Percentiles rank a stretch among this genome's conserved stretches.
phyloP scores from a whole-genome alignment of 257 asterid genomes.

The Nicotiana benthamiana region DNA sequence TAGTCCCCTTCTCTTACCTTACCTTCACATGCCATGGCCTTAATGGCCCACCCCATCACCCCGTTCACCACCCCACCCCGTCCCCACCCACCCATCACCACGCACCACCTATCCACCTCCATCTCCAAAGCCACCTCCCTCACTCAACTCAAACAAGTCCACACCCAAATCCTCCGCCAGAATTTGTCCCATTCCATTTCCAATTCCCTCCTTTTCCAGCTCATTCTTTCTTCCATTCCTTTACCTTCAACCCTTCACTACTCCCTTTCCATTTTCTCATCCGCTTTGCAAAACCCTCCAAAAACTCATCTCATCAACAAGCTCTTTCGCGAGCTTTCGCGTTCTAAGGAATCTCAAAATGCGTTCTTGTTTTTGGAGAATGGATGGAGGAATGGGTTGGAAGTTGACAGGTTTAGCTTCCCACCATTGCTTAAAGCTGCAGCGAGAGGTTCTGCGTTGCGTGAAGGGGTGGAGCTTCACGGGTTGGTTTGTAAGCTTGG shows the following conservation, averaged over 20 bases:
- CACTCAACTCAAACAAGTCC: conserved; percentile 56
- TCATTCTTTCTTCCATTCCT: conserved; percentile 47
- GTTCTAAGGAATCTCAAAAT: conserved; percentile 31
- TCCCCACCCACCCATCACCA: conserved; percentile 12
- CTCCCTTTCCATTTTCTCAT: conserved; percentile 51
- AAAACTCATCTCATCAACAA: conserved; percentile 35
- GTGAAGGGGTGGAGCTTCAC: conserved; percentile 52
- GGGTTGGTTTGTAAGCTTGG: conserved; percentile 57
- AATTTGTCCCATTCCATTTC: conserved; percentile 21
- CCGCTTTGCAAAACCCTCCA: conserved; percentile 16
- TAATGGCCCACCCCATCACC: conserved; percentile 27
- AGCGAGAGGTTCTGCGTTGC: conserved; percentile 27
- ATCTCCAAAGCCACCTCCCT: conserved; percentile 32
- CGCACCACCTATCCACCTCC: conserved; percentile 31
- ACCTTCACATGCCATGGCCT: not conserved
- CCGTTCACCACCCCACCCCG: conserved; percentile 12
- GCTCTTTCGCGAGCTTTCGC: conserved; percentile 47
- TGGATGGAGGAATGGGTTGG: conserved; percentile 25
- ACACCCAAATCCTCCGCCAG: conserved; percentile 43
- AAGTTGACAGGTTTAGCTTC: conserved; percentile 41
- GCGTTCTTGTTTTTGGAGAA: conserved; percentile 38
- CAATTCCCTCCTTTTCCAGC: conserved; percentile 35
- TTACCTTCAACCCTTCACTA: conserved; percentile 37
- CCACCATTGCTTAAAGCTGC: conserved; percentile 68
- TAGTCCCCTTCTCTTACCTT: not conserved